Evolutionary conservation across 2,329 filamentous ascomycete species (phyloP).

Genomic region (Paracorniculantispora psalliotae): DNA sequence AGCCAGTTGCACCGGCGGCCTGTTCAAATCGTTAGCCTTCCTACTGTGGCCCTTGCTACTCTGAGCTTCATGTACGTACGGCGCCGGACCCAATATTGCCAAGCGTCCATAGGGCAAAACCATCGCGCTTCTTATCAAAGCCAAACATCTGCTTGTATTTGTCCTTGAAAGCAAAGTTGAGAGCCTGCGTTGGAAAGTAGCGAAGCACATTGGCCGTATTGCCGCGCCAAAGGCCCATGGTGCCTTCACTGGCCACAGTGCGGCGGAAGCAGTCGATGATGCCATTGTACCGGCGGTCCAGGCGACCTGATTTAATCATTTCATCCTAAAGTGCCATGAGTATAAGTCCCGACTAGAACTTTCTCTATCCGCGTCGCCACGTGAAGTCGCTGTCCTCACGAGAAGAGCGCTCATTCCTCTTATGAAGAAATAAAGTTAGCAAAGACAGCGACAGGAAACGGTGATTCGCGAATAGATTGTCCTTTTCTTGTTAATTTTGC

Average conservation of each 20-base stretch:
- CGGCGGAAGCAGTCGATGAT: conserved; percentile 94
- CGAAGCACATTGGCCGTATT: conserved; percentile 99
- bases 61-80: not conserved
- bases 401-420: not conserved
- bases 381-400: not conserved
- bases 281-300: conserved; percentile 93
- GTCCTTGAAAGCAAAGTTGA: conserved; percentile 99
- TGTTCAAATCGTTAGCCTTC: conserved; percentile 28
- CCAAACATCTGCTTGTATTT: conserved; percentile 99
- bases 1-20: conserved; percentile 99
- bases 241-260: conserved; percentile 84
- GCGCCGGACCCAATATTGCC: conserved; percentile 99
- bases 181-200: conserved; percentile 99
- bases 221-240: conserved; percentile 95
- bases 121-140: conserved; percentile 99
- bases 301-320: conserved; percentile 98
- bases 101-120: conserved; percentile 97
- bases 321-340: conserved; percentile 69
- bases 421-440: not conserved
- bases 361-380: not conserved
- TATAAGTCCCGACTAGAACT: not conserved
- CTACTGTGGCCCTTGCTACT: not conserved
- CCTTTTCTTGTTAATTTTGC: not conserved
- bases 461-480: not conserved
- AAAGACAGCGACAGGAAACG: conserved; percentile 6